Conservation (phyloP, 2,329 filamentous ascomycete species). For the Periconia sp. region DNA sequence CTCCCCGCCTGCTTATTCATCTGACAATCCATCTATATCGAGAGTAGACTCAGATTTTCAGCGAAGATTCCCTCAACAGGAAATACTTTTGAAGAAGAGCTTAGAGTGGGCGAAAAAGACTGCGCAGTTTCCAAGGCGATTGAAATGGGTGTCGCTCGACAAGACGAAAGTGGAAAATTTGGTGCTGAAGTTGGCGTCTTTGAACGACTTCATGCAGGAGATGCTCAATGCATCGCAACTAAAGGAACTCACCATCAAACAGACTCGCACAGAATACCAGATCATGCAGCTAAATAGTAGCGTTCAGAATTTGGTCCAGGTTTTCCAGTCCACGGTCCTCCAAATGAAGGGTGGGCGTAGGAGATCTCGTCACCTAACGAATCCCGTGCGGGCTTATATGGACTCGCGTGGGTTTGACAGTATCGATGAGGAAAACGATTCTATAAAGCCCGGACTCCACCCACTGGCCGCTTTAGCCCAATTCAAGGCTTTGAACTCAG, state of each 20-base stretch:
- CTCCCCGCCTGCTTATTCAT: slow-evolving; percentile 19
- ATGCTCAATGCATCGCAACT: slow-evolving; percentile 40
- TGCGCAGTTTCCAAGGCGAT: slow-evolving; percentile 27
- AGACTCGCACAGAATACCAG: slow-evolving; percentile 42
- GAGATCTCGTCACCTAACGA: slow-evolving; percentile 10
- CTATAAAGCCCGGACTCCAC: slow-evolving; percentile 3
- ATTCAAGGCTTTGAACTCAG: slow-evolving; percentile 43
- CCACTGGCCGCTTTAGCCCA: slow-evolving; percentile 40
- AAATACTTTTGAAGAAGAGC: slow-evolving; percentile 36
- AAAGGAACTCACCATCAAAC: slow-evolving; percentile 33
- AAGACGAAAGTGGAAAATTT: slow-evolving; percentile 38
- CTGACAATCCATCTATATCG: slow-evolving; percentile 14
- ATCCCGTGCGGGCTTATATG: slow-evolving; percentile 21
- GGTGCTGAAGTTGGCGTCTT: slow-evolving; percentile 36
- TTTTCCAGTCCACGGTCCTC: slow-evolving; percentile 33
- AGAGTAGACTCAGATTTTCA: slow-evolving; percentile 28
- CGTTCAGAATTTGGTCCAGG: slow-evolving; percentile 42
- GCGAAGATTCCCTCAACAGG: slow-evolving; percentile 35
- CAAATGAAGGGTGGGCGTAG: slow-evolving; percentile 12
- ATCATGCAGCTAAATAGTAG: slow-evolving; percentile 45
- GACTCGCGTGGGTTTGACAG: slow-evolving; percentile 27
- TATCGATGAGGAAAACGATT: slow-evolving; percentile 20
- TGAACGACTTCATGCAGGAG: slow-evolving; percentile 46
- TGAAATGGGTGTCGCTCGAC: slow-evolving; percentile 43
- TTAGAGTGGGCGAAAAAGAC: slow-evolving; percentile 33